These are phyloP conservation scores for Puccinia triticina DNA, from an alignment of 1,284 basidiomycete genomes.

Conservation along the genomic window DNA sequence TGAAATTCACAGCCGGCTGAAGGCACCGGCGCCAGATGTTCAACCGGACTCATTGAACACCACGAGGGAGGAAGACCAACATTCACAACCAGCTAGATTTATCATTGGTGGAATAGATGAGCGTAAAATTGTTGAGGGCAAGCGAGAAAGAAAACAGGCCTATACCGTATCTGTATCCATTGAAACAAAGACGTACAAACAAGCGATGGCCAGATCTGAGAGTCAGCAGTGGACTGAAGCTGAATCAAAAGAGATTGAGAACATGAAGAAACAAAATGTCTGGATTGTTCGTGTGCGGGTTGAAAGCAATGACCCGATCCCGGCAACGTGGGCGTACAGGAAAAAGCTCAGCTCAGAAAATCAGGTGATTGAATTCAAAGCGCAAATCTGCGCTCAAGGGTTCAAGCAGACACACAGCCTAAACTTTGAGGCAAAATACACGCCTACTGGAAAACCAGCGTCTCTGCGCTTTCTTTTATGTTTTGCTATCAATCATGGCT, in stretches of 20 bases:
- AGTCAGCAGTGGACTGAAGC: neutral
- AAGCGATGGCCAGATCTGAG: too few relatives aligned
- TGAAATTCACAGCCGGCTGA: too few relatives aligned
- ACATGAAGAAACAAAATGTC: neutral
- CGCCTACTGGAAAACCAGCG: neutral
- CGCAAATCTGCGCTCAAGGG: neutral
- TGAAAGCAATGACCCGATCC: neutral
- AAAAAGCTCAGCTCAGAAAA: neutral
- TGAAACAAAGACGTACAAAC: too few relatives aligned
- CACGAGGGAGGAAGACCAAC: too few relatives aligned
- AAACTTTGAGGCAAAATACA: neutral
- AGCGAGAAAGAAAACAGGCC: too few relatives aligned
- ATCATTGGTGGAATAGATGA: too few relatives aligned
- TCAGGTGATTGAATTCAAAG: neutral
- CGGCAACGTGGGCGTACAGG: neutral
- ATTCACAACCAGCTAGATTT: too few relatives aligned
- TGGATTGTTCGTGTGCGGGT: neutral
- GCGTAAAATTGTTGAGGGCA: too few relatives aligned
- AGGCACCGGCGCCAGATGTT: too few relatives aligned
- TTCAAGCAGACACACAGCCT: neutral
- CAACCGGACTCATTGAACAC: too few relatives aligned
- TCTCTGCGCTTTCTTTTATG: neutral
- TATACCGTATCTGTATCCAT: too few relatives aligned
- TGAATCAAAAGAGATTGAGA: neutral
- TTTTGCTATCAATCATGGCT: neutral